phyloP scores from a whole-genome alignment of 2,329 filamentous ascomycete genomes.

The Botrytis medusae region DNA sequence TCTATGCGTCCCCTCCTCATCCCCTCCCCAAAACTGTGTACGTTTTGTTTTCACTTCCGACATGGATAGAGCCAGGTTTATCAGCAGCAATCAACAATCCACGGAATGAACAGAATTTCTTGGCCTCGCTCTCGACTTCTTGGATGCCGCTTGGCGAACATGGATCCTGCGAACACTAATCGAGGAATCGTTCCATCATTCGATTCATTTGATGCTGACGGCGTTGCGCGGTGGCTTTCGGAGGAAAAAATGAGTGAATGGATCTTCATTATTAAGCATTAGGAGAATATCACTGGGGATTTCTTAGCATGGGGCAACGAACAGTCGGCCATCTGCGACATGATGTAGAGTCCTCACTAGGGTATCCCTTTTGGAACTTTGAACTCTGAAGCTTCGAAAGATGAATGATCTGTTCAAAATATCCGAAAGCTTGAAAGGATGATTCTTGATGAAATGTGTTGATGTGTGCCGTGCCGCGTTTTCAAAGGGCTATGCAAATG shows the following conservation, averaged over 20 bases:
- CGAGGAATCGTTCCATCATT: background rate
- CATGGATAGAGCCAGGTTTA: background rate
- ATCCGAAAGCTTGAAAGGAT: background rate
- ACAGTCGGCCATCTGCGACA: background rate
- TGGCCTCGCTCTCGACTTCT: background rate
- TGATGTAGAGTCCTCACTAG: background rate
- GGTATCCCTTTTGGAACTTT: background rate
- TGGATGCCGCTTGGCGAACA: background rate
- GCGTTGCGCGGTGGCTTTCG: background rate
- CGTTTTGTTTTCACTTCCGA: background rate
- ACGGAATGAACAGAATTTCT: background rate
- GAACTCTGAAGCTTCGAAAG: background rate
- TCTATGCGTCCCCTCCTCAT: background rate
- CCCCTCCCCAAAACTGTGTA: background rate
- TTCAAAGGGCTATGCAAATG: background rate
- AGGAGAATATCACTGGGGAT: background rate
- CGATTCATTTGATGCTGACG: background rate
- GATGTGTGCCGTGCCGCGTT: background rate
- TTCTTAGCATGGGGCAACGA: background rate
- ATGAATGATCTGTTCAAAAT: background rate
- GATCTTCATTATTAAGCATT: background rate
- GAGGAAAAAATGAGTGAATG: background rate
- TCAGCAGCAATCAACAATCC: background rate
- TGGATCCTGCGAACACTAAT: background rate
- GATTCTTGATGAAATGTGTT: background rate